Evolutionary conservation across 1,284 basidiomycete genomes (phyloP).

Genomic region (Boletellus sp.): DNA sequence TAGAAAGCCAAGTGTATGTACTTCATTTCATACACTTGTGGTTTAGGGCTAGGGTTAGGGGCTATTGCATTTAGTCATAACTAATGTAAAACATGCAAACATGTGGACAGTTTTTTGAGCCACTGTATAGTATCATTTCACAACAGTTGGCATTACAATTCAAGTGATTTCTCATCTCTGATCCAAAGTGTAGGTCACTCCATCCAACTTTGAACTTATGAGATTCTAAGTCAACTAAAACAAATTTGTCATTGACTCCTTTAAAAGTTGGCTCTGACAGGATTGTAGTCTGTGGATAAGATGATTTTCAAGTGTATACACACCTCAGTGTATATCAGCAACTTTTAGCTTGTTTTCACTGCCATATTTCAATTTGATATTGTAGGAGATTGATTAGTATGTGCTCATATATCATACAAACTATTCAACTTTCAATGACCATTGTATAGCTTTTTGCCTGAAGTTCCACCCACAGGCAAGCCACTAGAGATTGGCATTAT

Average conservation of each 20-base stretch:
- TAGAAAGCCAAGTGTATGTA: too few relatives aligned
- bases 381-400: slow-evolving; percentile 47
- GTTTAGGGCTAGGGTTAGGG: too few relatives aligned
- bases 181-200: slow-evolving; percentile 36
- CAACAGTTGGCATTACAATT: slow-evolving; percentile 24
- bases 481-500: slow-evolving; percentile 46
- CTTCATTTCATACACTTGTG: too few relatives aligned
- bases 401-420: slow-evolving; percentile 6
- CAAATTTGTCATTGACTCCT: neutral
- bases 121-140: too few relatives aligned
- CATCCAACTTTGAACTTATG: slow-evolving; percentile 40
- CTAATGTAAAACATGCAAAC: too few relatives aligned
- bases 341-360: slow-evolving; percentile 3
- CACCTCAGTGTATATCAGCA: slow-evolving; percentile 33
- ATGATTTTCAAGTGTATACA: slow-evolving; percentile 47
- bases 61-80: too few relatives aligned
- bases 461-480: slow-evolving; percentile 45
- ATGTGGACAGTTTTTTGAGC: too few relatives aligned
- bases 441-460: slow-evolving; percentile 37
- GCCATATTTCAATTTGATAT: neutral
- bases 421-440: slow-evolving; percentile 2
- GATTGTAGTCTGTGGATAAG: slow-evolving; percentile 45
- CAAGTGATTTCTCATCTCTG: neutral
- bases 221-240: slow-evolving; percentile 3
- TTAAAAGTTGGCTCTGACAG: slow-evolving; percentile 42